A percentile compares a stretch with the other conserved stretches of the same genome.
These are phyloP conservation scores for Phalaenopsis equestris DNA, from an alignment of 106 monocot genomes.

Conservation along the genomic window DNA sequence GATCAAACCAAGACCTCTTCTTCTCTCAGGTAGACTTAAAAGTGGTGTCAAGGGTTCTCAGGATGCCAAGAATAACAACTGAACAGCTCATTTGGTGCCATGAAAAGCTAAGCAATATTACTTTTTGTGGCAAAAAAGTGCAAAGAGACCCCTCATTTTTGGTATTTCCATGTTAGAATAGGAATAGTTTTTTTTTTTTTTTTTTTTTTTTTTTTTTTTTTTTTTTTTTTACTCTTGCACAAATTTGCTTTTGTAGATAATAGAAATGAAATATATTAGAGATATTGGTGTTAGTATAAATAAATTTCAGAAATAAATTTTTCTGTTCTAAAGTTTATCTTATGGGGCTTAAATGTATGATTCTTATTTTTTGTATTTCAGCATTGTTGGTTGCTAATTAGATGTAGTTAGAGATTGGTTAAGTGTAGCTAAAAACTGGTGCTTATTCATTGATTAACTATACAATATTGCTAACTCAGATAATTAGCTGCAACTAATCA, in stretches of 20 bases:
- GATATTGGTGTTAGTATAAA: not conserved
- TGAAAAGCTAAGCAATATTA: constrained; percentile 52
- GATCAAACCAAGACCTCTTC: constrained; percentile 62
- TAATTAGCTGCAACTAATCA: too few species aligned
- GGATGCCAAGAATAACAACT: constrained; percentile 56
- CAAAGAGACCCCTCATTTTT: constrained; percentile 67
- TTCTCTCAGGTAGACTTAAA: constrained; percentile 86
- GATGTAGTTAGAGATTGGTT: too few species aligned
- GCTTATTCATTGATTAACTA: too few species aligned
- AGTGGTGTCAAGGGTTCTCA: constrained; percentile 61
- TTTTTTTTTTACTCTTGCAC: not conserved
- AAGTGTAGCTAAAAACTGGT: too few species aligned
- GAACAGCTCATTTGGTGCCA: constrained; percentile 85
- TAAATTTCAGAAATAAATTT: too few species aligned
- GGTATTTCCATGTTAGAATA: constrained; percentile 63
- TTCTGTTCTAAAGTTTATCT: too few species aligned
- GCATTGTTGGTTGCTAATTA: too few species aligned
- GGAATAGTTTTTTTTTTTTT: not conserved
- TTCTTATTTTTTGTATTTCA: too few species aligned
- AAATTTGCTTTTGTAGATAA: not conserved
- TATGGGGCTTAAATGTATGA: too few species aligned
- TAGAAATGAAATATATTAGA: not conserved
- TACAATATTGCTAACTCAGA: too few species aligned
- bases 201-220: not conserved
- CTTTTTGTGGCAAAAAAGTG: constrained; percentile 34